These are phyloP conservation scores for Suillus clintonianus DNA, from an alignment of 768 basidiomycete genomes.

Conservation along the genomic window DNA sequence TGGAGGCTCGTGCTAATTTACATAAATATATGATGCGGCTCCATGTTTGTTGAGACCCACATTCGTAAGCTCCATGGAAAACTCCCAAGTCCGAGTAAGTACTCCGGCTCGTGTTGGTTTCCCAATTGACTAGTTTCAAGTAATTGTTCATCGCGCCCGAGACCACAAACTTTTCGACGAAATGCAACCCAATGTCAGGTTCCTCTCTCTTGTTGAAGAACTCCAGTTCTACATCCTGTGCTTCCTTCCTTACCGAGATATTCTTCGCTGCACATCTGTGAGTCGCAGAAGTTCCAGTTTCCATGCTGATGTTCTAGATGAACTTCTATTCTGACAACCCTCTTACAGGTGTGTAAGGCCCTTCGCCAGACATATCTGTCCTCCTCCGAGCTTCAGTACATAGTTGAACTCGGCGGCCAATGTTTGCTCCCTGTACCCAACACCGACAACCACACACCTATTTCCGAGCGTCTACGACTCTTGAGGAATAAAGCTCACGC, in stretches of 20 bases:
- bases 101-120: too few species aligned
- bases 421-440: background rate
- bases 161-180: too few species aligned
- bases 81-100: too few species aligned
- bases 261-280: background rate
- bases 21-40: too few species aligned
- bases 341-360: background rate
- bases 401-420: background rate
- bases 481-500: too few species aligned
- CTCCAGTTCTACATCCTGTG: background rate
- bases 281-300: too few species aligned
- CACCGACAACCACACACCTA: background rate
- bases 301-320: too few species aligned
- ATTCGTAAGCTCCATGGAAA: too few species aligned
- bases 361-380: background rate
- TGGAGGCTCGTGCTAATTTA: too few species aligned
- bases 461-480: background rate
- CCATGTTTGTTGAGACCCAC: too few species aligned
- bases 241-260: background rate
- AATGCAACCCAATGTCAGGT: background rate
- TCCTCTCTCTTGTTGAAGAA: background rate
- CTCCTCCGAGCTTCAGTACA: background rate
- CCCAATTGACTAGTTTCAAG: too few species aligned
- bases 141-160: too few species aligned
- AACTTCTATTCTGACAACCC: background rate